Conservation (phyloP, 176 grass and related monocot species). For the Oryza glumipatula region DNA sequence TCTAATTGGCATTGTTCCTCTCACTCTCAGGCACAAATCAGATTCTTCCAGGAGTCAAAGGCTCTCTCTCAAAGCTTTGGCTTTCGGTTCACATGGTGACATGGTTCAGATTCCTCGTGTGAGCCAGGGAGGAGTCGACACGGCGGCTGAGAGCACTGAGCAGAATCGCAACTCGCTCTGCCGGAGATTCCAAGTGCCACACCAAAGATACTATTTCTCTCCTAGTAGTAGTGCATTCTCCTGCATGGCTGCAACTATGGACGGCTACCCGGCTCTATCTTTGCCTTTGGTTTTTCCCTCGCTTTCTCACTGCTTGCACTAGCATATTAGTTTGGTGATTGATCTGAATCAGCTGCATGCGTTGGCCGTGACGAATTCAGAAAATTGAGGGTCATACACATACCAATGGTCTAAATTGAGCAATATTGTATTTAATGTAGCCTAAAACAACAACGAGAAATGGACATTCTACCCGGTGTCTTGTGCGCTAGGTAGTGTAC, state of each 20-base stretch:
- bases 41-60: constrained; percentile 34
- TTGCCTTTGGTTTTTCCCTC: not conserved
- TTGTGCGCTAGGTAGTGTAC: no score
- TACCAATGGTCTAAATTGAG: no score
- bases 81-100: not conserved
- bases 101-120: constrained; percentile 30
- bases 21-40: constrained; percentile 14
- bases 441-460: no score
- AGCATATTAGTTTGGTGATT: not conserved
- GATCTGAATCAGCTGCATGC: not conserved
- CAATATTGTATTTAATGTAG: no score
- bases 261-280: not conserved
- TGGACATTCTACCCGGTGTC: no score
- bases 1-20: constrained; percentile 7
- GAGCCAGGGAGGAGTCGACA: constrained; percentile 24
- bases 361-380: no score
- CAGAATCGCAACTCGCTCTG: constrained; percentile 31
- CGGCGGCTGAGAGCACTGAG: constrained; percentile 3
- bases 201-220: not conserved
- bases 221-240: constrained; percentile 13
- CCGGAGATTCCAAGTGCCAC: constrained; percentile 27
- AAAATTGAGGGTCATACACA: no score
- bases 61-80: not conserved
- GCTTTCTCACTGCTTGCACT: not conserved
- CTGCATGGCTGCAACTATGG: constrained; percentile 24